Evolutionary conservation across 179 eudicot genomes (phyloP).

Genomic region (Monotropa hypopitys): DNA sequence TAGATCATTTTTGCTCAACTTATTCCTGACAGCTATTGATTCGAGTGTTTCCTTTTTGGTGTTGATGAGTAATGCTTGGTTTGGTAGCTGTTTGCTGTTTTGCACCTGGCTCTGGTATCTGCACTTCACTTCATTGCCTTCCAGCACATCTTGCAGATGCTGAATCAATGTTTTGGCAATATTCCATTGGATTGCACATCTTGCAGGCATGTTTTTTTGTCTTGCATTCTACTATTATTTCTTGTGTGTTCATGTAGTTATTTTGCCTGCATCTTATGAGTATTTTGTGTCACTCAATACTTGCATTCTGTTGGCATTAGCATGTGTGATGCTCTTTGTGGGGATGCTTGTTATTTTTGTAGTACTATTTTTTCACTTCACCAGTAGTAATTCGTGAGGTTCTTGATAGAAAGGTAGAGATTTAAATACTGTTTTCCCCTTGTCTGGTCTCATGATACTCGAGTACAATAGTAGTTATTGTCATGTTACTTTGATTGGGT

Average conservation of each 20-base stretch:
- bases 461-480: neutral
- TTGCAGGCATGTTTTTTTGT: neutral
- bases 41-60: constrained; percentile 4
- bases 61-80: constrained; percentile 7
- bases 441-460: neutral
- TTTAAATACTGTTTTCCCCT: neutral
- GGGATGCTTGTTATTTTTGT: neutral
- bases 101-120: constrained; percentile 3
- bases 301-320: neutral
- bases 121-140: constrained; percentile 5
- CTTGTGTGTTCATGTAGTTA: neutral
- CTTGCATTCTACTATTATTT: neutral
- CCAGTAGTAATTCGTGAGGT: neutral
- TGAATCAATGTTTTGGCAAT: neutral
- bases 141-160: constrained; percentile 1
- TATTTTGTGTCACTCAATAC: neutral
- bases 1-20: constrained; percentile 15
- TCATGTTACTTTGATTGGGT: neutral
- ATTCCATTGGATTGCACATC: neutral
- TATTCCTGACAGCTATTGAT: constrained; percentile 15
- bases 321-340: neutral
- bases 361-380: neutral
- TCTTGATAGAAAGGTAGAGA: neutral
- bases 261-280: neutral
- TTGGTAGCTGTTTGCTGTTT: constrained; percentile 18